Percentiles rank a stretch among this genome's conserved stretches.
Conservation (phyloP, 75 land plant species). For the Cryptomeria japonica region DNA sequence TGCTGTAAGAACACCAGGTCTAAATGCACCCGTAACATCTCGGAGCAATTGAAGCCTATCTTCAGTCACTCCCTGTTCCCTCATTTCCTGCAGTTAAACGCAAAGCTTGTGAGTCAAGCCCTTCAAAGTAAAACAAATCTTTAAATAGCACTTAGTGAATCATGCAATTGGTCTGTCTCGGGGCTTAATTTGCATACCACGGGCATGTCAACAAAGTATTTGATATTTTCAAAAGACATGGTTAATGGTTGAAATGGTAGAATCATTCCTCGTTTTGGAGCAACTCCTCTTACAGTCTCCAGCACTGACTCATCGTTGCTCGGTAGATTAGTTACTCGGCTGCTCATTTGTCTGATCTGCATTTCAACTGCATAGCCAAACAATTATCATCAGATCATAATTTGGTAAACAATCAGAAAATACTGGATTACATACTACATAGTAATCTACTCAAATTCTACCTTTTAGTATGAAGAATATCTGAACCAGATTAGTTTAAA, state of each 20-base stretch:
- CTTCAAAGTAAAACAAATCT: neutral
- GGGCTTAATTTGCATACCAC: conserved; percentile 29
- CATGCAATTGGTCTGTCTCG: neutral
- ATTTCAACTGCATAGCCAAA: conserved; percentile 13
- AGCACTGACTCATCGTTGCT: conserved; percentile 3
- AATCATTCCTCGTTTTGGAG: conserved; percentile 80
- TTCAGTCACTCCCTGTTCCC: conserved; percentile 71
- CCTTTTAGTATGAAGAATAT: neutral
- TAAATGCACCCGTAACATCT: conserved; percentile 68
- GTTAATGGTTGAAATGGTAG: conserved; percentile 80
- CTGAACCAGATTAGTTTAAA: neutral
- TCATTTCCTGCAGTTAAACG: conserved; percentile 68
- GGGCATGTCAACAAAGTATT: conserved; percentile 87
- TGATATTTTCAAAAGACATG: conserved; percentile 80
- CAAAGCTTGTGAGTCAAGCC: neutral
- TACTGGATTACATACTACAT: too few species aligned
- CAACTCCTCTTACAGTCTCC: conserved; percentile 36
- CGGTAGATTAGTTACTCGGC: conserved; percentile 5
- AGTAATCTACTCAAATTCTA: neutral
- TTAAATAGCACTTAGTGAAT: neutral
- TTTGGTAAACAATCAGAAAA: too few species aligned
- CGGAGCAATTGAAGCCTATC: conserved; percentile 63
- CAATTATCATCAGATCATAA: neutral
- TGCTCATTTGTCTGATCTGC: conserved; percentile 33
- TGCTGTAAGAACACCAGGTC: conserved; percentile 83